Evolutionary conservation across 805 yeast species (phyloP).

Genomic region (Alloascoidea africana): DNA sequence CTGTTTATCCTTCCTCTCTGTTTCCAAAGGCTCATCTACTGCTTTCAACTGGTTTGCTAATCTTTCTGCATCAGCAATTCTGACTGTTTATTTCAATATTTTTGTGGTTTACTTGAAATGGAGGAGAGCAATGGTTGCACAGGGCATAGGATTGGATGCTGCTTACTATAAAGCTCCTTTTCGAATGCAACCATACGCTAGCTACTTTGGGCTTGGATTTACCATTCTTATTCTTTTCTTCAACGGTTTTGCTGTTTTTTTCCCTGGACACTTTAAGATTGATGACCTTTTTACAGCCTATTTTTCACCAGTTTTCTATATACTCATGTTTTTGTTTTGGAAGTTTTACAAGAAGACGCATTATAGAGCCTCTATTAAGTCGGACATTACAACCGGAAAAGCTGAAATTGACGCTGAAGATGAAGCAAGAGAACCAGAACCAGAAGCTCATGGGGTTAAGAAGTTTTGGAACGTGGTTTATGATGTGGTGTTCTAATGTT

Average conservation of each 20-base stretch:
- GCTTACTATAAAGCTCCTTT: slow-evolving; percentile 12
- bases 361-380: slow-evolving; percentile 18
- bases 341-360: slow-evolving; percentile 19
- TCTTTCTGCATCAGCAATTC: slow-evolving; percentile 12
- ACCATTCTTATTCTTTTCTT: slow-evolving; percentile 19
- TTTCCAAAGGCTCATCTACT: slow-evolving; percentile 7
- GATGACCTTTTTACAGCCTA: slow-evolving; percentile 22
- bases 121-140: slow-evolving; percentile 17
- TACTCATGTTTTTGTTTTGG: slow-evolving; percentile 18
- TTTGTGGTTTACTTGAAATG: slow-evolving; percentile 21
- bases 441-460: background rate
- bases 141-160: slow-evolving; percentile 13
- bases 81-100: slow-evolving; percentile 9
- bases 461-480: background rate
- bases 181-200: slow-evolving; percentile 16
- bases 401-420: slow-evolving; percentile 22
- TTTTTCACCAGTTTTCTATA: slow-evolving; percentile 21
- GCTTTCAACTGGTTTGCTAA: slow-evolving; percentile 12
- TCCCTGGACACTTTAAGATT: slow-evolving; percentile 21
- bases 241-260: slow-evolving; percentile 25
- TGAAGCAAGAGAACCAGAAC: background rate
- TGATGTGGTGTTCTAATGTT: no score
- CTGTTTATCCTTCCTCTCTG: slow-evolving; percentile 21
- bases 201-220: slow-evolving; percentile 12
- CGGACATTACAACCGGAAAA: slow-evolving; percentile 22